Evolutionary conservation across 176 grass and related monocot species (phyloP).

Genomic region (maize (Zea mays)): Zm-B73-REFERENCE-NAM-5.0 NC_050102.1:24845001-24845500

Average conservation of each 20-base stretch:
- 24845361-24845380: constrained; percentile 85
- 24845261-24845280: constrained; percentile 75
- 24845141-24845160: constrained; percentile 87
- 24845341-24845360: constrained; percentile 93
- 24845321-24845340: constrained; percentile 77
- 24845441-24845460: too few relatives aligned
- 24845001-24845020: background rate
- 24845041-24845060: background rate
- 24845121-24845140: constrained; percentile 84
- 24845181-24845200: constrained; percentile 82
- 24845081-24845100: constrained; percentile 24
- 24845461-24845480: too few relatives aligned
- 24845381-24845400: constrained; percentile 72
- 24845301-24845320: constrained; percentile 77
- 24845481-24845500: too few relatives aligned
- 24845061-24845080: background rate
- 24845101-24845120: constrained; percentile 88
- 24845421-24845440: too few relatives aligned
- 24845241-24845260: constrained; percentile 79
- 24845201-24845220: constrained; percentile 80
- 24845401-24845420: constrained; percentile 7
- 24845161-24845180: constrained; percentile 85
- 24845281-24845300: constrained; percentile 83
- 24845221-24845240: constrained; percentile 79
- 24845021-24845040: background rate